Evolutionary conservation across 257 asterid genomes (phyloP), one percentile per base, ranked within the genome.

Genomic region (Solanum okadae): DNA sequence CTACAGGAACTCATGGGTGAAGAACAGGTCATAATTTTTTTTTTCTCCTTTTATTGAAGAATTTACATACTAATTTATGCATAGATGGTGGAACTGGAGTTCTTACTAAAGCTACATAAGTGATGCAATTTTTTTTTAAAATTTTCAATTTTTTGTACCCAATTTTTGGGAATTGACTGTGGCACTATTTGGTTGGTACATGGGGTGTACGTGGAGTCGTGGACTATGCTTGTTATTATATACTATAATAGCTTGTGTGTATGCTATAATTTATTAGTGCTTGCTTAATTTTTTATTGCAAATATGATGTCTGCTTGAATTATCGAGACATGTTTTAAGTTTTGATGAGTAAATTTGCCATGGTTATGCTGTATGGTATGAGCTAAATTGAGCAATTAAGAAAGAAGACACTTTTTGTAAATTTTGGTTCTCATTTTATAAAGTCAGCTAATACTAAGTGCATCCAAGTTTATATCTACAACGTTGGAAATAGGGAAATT

Each of bases 1-100:
- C 88, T 97, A 33, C 93, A 95, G 90, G 94, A 84, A 59, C 96
- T 97, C 92, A 97, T 97, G 98, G 98, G 95, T 40, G 97, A 95
- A 90, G 96, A 97, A 92, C 99, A 97, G 99, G 99, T 97, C 85
- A 8, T 22, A 20, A 71, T 40, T 38, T 13, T 5, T 56, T 56
- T 23, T 23, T 14, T 86, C 23, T 42, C 15, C 68, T 22, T 61
- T 61, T 61, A 61, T 59, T 59, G 2, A 15, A 71, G 8, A 18
- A 11, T 34, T 73, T 73, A 20, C 16, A 34, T 73, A 34, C 37
- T 35, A 35, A 23, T 76, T 2, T 75, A 23, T 23, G 31, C 33
- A 12, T 77, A 38, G 11, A 75, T 75, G 18, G 34, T 75, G 18
- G 34, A 38, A 76, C 10, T 76, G 25, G 37, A 42, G 37, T 78